Percentiles rank a stretch among this genome's conserved stretches.
Conservation (phyloP, 2,329 filamentous ascomycete species). For the Zymoseptoria tritici region DNA sequence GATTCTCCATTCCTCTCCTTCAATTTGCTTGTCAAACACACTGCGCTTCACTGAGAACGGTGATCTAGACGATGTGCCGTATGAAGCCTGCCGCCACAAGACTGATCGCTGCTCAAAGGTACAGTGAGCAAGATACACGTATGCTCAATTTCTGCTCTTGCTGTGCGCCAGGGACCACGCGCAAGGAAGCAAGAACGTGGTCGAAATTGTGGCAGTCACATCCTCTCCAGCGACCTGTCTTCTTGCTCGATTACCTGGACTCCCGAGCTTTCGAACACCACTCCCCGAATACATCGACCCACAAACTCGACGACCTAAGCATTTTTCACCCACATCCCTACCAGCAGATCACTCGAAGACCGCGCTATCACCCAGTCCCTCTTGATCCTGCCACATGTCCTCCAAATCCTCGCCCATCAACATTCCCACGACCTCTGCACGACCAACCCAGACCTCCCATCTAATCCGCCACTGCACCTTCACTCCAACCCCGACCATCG, state of each 20-base stretch:
- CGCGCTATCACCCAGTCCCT: too few species aligned
- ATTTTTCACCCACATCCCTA: not conserved
- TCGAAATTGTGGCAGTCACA: too few species aligned
- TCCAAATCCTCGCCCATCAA: not conserved
- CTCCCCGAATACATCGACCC: too few species aligned
- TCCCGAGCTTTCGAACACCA: too few species aligned
- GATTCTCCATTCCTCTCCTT: not conserved
- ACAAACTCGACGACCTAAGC: not conserved
- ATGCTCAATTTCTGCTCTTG: too few species aligned
- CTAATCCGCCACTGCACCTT: conserved; percentile 7
- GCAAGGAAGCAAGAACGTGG: too few species aligned
- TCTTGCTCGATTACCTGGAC: not conserved
- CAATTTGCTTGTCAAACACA: not conserved
- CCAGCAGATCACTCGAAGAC: too few species aligned
- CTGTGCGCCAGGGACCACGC: too few species aligned
- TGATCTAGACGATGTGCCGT: not conserved
- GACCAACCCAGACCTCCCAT: not conserved
- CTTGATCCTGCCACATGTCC: not conserved
- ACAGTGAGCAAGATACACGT: not conserved
- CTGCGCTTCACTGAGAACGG: not conserved
- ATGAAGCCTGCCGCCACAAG: not conserved
- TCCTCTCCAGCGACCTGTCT: not conserved
- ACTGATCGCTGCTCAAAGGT: not conserved
- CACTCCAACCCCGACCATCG: conserved; percentile 3
- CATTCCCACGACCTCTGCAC: not conserved